phyloP scores from a whole-genome alignment of 2,329 filamentous ascomycete species.

The Bipolaris zeicola region DNA sequence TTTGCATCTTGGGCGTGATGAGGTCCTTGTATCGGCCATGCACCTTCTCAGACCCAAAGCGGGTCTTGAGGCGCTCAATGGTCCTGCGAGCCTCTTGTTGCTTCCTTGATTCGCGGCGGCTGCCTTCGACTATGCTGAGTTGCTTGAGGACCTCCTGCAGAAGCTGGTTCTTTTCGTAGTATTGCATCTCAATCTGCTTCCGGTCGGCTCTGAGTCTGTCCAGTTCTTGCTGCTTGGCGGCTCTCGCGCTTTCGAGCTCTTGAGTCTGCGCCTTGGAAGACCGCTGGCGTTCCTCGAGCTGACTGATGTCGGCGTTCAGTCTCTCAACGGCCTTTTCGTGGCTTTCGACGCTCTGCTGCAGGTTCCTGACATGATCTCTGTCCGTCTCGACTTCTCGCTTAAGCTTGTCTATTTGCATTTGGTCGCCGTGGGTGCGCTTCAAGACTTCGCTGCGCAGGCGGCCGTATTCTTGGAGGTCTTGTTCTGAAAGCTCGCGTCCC shows the following conservation, averaged over 20 bases:
- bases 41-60: conserved; percentile 77
- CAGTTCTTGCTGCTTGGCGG: conserved; percentile 86
- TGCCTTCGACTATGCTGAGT: conserved; percentile 81
- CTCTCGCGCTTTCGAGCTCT: conserved; percentile 76
- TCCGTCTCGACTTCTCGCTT: conserved; percentile 88
- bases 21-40: conserved; percentile 88
- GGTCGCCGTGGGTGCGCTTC: conserved; percentile 78
- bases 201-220: conserved; percentile 61
- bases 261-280: conserved; percentile 67
- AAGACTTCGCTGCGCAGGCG: conserved; percentile 82
- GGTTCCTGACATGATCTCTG: conserved; percentile 84
- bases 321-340: conserved; percentile 75
- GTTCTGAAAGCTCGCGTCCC: conserved; percentile 82
- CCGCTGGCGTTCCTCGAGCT: conserved; percentile 71
- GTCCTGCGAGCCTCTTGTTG: conserved; percentile 81
- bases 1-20: conserved; percentile 96
- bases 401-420: conserved; percentile 84
- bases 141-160: conserved; percentile 81
- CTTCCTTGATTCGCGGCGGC: conserved; percentile 81
- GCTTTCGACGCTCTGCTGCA: conserved; percentile 85
- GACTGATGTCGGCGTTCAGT: conserved; percentile 71
- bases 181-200: conserved; percentile 69
- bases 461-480: conserved; percentile 89
- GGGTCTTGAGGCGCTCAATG: conserved; percentile 82
- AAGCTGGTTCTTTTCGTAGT: conserved; percentile 90